Percentiles rank a stretch among this genome's conserved stretches.
Conservation (phyloP, 169 alveolate species). For the Cyclospora cayetanensis region DNA sequence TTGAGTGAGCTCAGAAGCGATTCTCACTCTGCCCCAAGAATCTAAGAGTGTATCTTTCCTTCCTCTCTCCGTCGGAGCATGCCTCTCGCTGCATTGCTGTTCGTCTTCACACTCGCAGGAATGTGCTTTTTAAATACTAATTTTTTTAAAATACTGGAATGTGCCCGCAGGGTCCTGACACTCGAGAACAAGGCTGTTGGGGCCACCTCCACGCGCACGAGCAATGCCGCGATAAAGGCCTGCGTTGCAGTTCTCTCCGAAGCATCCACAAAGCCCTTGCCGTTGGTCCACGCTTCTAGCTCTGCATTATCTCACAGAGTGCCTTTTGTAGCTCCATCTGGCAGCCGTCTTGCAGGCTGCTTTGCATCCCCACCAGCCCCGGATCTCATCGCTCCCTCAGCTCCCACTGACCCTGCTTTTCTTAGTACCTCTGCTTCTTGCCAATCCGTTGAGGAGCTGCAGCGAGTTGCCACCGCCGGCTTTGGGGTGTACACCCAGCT, state of each 20-base stretch:
- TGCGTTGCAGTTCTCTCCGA: constrained; percentile 13
- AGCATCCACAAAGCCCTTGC: background rate
- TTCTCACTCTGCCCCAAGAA: no score
- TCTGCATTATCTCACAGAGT: background rate
- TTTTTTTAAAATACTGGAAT: no score
- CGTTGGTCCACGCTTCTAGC: background rate
- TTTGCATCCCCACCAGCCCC: background rate
- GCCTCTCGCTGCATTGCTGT: no score
- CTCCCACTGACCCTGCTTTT: background rate
- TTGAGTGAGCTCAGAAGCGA: no score
- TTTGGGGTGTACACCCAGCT: constrained; percentile 35
- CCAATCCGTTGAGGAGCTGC: background rate
- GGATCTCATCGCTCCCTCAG: background rate
- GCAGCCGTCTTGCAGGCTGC: no score
- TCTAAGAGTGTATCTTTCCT: no score
- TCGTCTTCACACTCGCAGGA: no score
- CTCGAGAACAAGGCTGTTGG: no score
- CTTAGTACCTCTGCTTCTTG: background rate
- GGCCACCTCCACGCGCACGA: background rate
- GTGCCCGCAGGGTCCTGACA: no score
- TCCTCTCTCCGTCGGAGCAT: no score
- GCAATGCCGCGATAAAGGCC: background rate
- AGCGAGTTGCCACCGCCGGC: background rate
- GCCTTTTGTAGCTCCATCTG: no score
- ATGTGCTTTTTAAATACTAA: no score